phyloP scores from a whole-genome alignment of 202 grass and related monocot genomes.

The Eragrostis tef region DNA sequence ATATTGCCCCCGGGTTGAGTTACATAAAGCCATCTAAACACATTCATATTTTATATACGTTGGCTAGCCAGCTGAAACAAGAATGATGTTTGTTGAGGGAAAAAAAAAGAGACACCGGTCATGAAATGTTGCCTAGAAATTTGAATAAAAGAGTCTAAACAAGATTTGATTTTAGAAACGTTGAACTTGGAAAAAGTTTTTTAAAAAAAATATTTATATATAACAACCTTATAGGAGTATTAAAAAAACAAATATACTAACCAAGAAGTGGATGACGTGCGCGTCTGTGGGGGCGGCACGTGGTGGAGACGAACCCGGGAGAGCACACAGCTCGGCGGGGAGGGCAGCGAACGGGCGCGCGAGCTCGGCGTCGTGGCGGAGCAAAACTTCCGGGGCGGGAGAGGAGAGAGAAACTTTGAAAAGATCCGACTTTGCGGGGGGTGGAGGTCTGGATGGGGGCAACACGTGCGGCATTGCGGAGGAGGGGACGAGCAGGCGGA shows the following conservation, averaged over 20 bases:
- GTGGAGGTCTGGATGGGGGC: slow-evolving; percentile 65
- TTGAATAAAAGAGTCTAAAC: too few relatives aligned
- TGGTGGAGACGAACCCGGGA: slow-evolving; percentile 49
- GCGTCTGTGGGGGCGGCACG: slow-evolving; percentile 33
- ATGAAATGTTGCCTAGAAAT: too few relatives aligned
- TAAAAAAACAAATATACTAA: not conserved
- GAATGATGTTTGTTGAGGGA: too few relatives aligned
- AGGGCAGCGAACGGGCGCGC: slow-evolving; percentile 56
- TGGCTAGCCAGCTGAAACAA: too few relatives aligned
- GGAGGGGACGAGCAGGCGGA: slow-evolving; percentile 40
- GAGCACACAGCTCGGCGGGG: slow-evolving; percentile 48
- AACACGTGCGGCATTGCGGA: slow-evolving; percentile 70
- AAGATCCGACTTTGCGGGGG: slow-evolving; percentile 64
- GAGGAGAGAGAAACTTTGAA: slow-evolving; percentile 56
- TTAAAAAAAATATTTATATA: too few relatives aligned
- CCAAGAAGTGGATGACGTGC: slow-evolving; percentile 27
- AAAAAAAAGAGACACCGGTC: too few relatives aligned
- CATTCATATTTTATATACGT: too few relatives aligned
- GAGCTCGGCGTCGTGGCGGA: slow-evolving; percentile 57
- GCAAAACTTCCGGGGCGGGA: slow-evolving; percentile 59
- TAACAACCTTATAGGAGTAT: too few relatives aligned
- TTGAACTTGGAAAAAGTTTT: too few relatives aligned
- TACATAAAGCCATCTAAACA: too few relatives aligned
- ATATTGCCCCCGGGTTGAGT: too few relatives aligned
- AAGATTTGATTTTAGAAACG: too few relatives aligned